Base-by-base conservation (phyloP, 306 rosid species). In the Cercis canadensis region DNA sequence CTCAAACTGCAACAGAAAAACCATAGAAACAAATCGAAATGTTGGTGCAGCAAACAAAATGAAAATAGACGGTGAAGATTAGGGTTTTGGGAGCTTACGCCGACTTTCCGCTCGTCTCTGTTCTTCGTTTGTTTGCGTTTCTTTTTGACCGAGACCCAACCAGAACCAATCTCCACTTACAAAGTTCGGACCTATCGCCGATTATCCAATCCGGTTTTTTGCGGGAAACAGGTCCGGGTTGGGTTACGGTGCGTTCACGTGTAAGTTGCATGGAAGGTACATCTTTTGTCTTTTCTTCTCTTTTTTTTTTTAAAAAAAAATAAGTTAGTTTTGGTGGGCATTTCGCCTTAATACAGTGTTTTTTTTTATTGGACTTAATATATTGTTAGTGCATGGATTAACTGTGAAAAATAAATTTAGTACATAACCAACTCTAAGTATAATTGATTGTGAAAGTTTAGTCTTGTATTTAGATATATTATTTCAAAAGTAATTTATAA, bases 151-250 rank as follows among this genome's bases (percentile, higher is more conserved):
- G 69, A 73, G 73, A 72, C 80, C 56, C 79, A 80, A 80, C 76
- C 77, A 59, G 66, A 80, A 63, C 84, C 82, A 76, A 77, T 74
- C 83, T 65, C 75, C 81, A 75, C 64, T 82, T 44, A 73, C 80
- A 82, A 82, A 12, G 71, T 65, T 55, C 89, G 98, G 92, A 89
- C 89, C 77, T 84, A 57, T 81, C 76, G 76, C 84, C 70, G 75
- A 70, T 76, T 81, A 87, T 87, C 70, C 84, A 89, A 82, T 89
- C 86, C 71, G 58, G 74, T 81, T 89, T 84, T 39, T 67, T 37
- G 24, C 80, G 79, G 77, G 79, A 60, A 75, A 84, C 76, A 82
- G 32, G 90, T 92, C 97, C 97, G 97, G 92, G 89, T 69, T 85
- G 37, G 8, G 82, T 60, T 92, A 65, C 80, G 57, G 77, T 86